These are phyloP conservation scores for Conringia planisiliqua DNA, from an alignment of 345 rosid genomes.

Conservation along the genomic window DNA sequence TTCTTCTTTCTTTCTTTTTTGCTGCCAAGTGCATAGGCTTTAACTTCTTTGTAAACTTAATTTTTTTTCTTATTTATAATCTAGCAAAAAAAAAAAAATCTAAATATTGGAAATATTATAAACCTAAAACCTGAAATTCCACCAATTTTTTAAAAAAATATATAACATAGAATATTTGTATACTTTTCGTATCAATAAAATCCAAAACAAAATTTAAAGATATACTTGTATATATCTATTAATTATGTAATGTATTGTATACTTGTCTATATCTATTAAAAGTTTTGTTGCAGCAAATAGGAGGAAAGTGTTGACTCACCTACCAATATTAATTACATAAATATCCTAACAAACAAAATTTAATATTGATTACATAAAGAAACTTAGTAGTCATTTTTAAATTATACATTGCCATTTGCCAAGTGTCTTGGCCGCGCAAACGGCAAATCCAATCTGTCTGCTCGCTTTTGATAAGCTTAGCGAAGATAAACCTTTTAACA, in stretches of 20 bases:
- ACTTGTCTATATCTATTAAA: background rate
- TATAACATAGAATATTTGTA: no score
- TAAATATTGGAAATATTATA: no score
- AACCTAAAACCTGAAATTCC: no score
- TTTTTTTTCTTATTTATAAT: no score
- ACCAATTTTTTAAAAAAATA: no score
- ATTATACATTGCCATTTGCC: background rate
- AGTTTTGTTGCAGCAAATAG: constrained; percentile 23
- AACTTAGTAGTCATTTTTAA: background rate
- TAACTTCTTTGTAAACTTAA: no score
- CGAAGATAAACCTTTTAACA: background rate
- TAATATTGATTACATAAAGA: background rate
- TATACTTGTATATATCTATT: background rate
- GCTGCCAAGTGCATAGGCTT: no score
- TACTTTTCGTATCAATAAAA: constrained; percentile 18
- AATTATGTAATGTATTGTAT: background rate
- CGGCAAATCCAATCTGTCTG: constrained; percentile 1
- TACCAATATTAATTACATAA: constrained; percentile 13
- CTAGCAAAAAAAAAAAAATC: no score
- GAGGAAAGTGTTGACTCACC: constrained; percentile 29
- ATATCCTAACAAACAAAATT: constrained; percentile 1
- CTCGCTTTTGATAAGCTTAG: background rate
- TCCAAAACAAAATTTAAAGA: background rate
- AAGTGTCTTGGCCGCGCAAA: background rate
- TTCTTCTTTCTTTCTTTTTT: no score